Conservation (phyloP, 345 rosid species). For the Viola odorata region DNA sequence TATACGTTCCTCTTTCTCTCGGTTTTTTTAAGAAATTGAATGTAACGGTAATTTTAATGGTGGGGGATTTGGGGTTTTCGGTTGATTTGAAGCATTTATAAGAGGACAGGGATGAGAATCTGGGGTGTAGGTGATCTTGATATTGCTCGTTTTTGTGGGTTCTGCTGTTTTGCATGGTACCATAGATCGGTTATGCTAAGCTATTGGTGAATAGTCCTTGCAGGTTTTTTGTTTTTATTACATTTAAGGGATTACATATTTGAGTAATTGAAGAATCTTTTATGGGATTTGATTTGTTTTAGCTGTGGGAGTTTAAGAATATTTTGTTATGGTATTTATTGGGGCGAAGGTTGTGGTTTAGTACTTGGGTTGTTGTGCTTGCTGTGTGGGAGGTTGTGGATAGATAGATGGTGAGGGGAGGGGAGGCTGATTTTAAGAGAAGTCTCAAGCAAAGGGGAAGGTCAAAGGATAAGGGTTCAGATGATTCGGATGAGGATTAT, state of each 20-base stretch:
- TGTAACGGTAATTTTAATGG: no score
- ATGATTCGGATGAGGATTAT: slow-evolving; percentile 97
- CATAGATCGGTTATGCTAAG: slow-evolving; percentile 25
- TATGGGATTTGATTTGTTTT: slow-evolving; percentile 9
- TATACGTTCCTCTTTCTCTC: no score
- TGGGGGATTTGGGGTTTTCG: not conserved
- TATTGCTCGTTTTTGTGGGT: not conserved
- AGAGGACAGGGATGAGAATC: not conserved
- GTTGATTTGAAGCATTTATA: slow-evolving; percentile 2
- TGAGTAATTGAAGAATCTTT: slow-evolving; percentile 18
- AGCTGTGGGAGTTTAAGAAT: not conserved
- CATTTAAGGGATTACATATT: slow-evolving; percentile 32
- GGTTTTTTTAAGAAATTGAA: not conserved
- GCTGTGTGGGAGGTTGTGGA: slow-evolving; percentile 15
- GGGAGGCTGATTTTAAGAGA: slow-evolving; percentile 44
- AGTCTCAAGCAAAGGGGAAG: slow-evolving; percentile 41
- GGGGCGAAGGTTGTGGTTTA: slow-evolving; percentile 24
- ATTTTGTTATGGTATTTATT: slow-evolving; percentile 7
- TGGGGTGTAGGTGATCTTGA: slow-evolving; percentile 17
- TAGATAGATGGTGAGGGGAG: slow-evolving; percentile 76
- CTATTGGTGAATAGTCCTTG: slow-evolving; percentile 12
- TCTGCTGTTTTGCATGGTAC: slow-evolving; percentile 11
- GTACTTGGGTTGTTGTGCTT: slow-evolving; percentile 18
- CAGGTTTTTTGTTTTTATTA: slow-evolving; percentile 26
- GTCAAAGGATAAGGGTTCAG: slow-evolving; percentile 60